These are phyloP conservation scores for Pleurotus djamor DNA, from an alignment of 768 basidiomycete genomes.

Conservation along the genomic window DNA sequence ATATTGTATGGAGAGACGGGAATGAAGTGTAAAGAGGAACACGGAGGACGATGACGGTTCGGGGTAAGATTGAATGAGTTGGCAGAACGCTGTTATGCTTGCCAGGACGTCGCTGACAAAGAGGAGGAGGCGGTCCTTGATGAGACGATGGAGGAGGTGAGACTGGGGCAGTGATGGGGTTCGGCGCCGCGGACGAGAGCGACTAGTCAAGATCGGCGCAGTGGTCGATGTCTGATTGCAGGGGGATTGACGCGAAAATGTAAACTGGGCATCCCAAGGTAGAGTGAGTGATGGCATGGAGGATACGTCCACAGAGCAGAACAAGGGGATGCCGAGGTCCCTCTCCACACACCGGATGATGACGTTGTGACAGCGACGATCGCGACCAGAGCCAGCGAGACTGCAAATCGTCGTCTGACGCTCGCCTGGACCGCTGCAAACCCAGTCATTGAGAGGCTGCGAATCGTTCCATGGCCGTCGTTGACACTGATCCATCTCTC, in stretches of 20 bases:
- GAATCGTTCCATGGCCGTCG: background rate
- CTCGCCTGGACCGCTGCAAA: background rate
- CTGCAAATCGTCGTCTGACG: background rate
- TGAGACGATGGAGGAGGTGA: background rate
- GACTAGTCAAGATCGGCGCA: background rate
- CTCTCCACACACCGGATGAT: conserved; percentile 23
- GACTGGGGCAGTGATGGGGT: too few species aligned
- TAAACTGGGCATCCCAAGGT: background rate
- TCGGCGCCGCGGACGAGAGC: background rate
- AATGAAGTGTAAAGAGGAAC: too few species aligned
- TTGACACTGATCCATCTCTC: too few species aligned
- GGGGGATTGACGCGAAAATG: background rate
- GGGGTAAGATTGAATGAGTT: too few species aligned
- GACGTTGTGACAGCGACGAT: conserved; percentile 14
- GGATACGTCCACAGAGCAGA: background rate
- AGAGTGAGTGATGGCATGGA: background rate
- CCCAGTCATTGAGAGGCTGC: background rate
- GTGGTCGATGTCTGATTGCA: background rate
- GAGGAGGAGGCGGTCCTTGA: background rate
- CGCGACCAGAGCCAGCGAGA: background rate
- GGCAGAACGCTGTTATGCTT: background rate
- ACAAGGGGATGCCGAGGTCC: conserved; percentile 28
- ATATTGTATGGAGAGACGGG: too few species aligned
- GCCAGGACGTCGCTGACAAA: background rate
- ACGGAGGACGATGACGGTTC: too few species aligned